phyloP scores from a whole-genome alignment of 192 early-diverging fungal genomes.

The Irineochytrium annulatum region DNA sequence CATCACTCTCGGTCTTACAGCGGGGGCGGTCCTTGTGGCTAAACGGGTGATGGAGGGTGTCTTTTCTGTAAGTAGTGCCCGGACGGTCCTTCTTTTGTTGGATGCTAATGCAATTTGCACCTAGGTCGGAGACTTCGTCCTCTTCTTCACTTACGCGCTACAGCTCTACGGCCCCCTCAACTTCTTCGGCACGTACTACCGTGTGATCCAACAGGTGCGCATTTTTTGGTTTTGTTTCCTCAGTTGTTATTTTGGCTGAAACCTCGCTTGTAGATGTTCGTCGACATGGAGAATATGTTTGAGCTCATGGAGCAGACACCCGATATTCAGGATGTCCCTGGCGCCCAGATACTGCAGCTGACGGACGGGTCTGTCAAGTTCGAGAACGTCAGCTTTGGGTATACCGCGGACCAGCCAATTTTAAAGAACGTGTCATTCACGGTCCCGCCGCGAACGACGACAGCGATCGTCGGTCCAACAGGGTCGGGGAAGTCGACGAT shows the following conservation, averaged over 20 bases:
- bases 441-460: conserved; percentile 66
- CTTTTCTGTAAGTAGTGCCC: too few species aligned
- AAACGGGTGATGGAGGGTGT: conserved; percentile 68
- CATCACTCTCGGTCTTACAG: conserved; percentile 78
- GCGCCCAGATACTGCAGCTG: conserved; percentile 55
- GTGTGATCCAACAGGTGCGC: conserved; percentile 74
- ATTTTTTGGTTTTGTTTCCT: not conserved
- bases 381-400: conserved; percentile 67
- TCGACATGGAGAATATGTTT: conserved; percentile 98
- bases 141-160: conserved; percentile 79
- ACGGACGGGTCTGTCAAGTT: conserved; percentile 63
- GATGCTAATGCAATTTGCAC: too few species aligned
- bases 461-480: conserved; percentile 75
- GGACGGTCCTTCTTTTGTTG: too few species aligned
- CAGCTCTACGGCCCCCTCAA: conserved; percentile 89
- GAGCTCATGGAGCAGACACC: conserved; percentile 66
- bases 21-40: conserved; percentile 80
- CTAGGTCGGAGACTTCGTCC: conserved; percentile 80
- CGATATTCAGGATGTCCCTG: conserved; percentile 61
- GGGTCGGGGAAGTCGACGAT: conserved; percentile 61
- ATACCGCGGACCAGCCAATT: conserved; percentile 62
- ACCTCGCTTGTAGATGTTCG: conserved; percentile 58
- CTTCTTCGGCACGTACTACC: conserved; percentile 89
- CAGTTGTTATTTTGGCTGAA: conserved; percentile 20
- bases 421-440: conserved; percentile 66